Base-by-base conservation (phyloP, 345 rosid genomes). In the Excoecaria cochinchinensis region DNA sequence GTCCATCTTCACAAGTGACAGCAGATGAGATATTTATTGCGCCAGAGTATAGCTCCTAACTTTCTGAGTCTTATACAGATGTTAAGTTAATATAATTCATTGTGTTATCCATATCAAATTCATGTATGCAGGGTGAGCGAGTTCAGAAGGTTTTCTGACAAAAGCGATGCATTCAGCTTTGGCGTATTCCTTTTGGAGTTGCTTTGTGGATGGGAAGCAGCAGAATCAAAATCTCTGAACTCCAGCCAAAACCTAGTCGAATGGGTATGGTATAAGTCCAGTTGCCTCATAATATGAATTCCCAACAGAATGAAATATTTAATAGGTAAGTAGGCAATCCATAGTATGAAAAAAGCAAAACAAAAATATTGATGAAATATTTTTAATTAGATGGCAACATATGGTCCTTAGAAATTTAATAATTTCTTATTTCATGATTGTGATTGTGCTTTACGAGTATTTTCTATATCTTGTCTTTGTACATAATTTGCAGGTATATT, bases 111-210 rank as follows among this genome's bases (percentile, higher is more conserved):
- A 63, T 56, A 25, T 70, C 52, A 16, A 42, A 22, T 77, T 8
- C 14, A 5, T 46, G 47, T 21, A 13, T 80, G 77, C 85, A 92
- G 99, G 90, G 97, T 90, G 75, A 85, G 66, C 78, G 99, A 95
- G 77, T 95, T 95, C 79, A 84, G 87, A 82, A 81, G 90, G 73
- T 92, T 91, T 82, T 95, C 99, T 56, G 97, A 91, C 24, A 95
- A 92, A 79, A 89, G 99, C 65, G 99, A 95, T 70, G 90, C 80
- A 1, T 95, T 89, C 82, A 91, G 97, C 81, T 95, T 95, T 72
- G 99, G 97, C 8, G 92, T 92, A 50, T 95, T 95, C 78, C 97
- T 95, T 74, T 82, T 92, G 89, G 97, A 92, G 84, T 76, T 92
- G 70, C 87, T 91, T 58, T 83, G 89, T 1, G 97, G 99, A 61